Evolutionary conservation across 306 rosid genomes (phyloP).

Genomic region (Aeschynomene evenia): DNA sequence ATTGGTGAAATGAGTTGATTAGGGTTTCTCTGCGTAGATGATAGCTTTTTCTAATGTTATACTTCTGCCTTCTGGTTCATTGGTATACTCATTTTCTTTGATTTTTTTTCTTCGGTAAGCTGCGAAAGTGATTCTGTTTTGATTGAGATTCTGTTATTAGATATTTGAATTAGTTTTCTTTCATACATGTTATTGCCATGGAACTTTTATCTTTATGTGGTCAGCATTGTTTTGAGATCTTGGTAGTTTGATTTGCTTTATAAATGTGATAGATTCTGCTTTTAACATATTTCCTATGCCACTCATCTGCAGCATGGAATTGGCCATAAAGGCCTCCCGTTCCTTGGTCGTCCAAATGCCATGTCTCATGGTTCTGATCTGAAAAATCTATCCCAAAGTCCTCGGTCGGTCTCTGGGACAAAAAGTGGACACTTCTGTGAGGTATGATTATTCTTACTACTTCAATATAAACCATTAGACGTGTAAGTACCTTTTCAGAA

Average conservation of each 20-base stretch:
- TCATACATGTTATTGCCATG: neutral
- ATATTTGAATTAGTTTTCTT: constrained; percentile 2
- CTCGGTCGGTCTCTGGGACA: constrained; percentile 48
- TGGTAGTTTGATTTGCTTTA: neutral
- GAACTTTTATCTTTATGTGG: neutral
- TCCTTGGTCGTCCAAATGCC: constrained; percentile 44
- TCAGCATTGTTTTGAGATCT: neutral
- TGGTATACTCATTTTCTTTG: constrained; percentile 1
- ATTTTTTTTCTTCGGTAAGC: neutral
- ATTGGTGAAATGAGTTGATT: constrained; percentile 14
- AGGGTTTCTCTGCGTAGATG: constrained; percentile 16
- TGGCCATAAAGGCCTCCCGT: constrained; percentile 49
- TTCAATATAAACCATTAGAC: constrained; percentile 21
- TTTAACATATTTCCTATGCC: constrained; percentile 26
- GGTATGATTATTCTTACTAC: constrained; percentile 48
- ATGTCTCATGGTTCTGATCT: constrained; percentile 46
- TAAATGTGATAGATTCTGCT: constrained; percentile 1
- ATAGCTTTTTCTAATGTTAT: neutral
- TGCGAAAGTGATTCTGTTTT: constrained; percentile 4
- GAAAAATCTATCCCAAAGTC: constrained; percentile 64
- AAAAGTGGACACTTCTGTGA: constrained; percentile 60
- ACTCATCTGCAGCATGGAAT: constrained; percentile 58
- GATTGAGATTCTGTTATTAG: constrained; percentile 10
- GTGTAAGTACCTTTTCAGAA: neutral
- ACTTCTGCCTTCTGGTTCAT: no score